Evolutionary conservation across 371 early-diverging fungal genomes (phyloP).

Genomic region (Mucor lusitanicus): DNA sequence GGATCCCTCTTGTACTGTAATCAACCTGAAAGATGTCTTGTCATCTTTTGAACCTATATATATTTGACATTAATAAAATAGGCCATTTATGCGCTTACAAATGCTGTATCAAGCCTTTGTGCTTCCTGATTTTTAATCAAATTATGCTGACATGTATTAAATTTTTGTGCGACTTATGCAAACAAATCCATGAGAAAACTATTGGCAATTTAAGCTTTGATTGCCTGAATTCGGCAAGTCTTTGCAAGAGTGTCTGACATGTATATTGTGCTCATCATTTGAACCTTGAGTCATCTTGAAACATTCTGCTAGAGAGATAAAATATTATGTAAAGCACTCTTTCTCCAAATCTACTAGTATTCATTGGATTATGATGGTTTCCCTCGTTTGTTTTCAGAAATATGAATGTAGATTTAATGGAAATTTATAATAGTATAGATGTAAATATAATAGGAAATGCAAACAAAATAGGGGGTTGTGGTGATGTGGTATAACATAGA

Average conservation of each 20-base stretch:
- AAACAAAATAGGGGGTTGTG: background rate
- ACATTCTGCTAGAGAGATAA: background rate
- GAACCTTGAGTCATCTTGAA: background rate
- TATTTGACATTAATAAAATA: background rate
- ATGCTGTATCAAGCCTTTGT: background rate
- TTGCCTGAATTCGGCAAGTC: background rate
- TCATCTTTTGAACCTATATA: background rate
- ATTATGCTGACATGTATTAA: background rate
- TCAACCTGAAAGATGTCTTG: background rate
- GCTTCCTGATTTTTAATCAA: background rate
- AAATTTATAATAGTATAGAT: background rate
- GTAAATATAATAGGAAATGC: background rate
- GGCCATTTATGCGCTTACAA: background rate
- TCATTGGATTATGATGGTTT: no score
- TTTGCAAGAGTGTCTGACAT: background rate
- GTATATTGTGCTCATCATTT: no score
- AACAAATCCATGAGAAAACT: background rate
- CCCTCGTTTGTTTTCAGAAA: background rate
- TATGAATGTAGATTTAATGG: background rate
- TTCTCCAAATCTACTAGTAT: no score
- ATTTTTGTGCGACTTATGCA: background rate
- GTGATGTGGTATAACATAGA: background rate
- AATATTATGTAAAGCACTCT: background rate
- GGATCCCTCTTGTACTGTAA: constrained; percentile 6
- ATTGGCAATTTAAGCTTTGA: background rate